Base-by-base conservation (phyloP, 2,329 filamentous ascomycete species). In the Talaromyces sp. region DNA sequence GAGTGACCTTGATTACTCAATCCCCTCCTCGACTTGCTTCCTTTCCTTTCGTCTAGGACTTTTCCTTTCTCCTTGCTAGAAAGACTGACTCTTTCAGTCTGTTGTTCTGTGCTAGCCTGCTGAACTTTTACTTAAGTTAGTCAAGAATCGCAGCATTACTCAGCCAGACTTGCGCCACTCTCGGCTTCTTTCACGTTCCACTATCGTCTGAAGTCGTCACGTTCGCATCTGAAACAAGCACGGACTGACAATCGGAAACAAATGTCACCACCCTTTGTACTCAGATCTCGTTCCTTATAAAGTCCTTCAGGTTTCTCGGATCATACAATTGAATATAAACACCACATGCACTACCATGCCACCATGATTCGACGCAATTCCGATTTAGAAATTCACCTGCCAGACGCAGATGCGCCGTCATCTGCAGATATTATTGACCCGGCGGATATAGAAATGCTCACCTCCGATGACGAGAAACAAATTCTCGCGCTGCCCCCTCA, bases 401-500 rank as follows among this genome's bases (percentile, higher is more conserved):
- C 75, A 33, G 76, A 77, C 67, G 70, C 72, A 55, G 70, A 68
- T 8, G 65, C 70, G 44, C 68, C 70, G 46, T 67, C 69, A 7
- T 70, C 70, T 35, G 63, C 69, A 42, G 68, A 66, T 48, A n/a
- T 48, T 25, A 31, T 44, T 58, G 39, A 56, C 23, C 18, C 58
- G 11, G 59, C 72, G 42, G 77, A 80, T 63, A 69, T 80, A 65
- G 76, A 80, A 64, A 80, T 80, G 78, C 67, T 73, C 18, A 72
- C 73, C 14, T 72, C 73, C 14, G 73, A 75, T 48, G 72, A 76
- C 40, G 67, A 70, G 18, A 58, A 69, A 31, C 72, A 75, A 64
- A 70, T 78, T 62, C 77, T 82, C 65, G 77, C 80, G 57, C 82
- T 85, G 37, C 86, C 86, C 14, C 79, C 86, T 59, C 84, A 85